These are phyloP conservation scores for Thalassiosira livingstoniorum DNA, from an alignment of 352 stramenopile species.

Conservation along the genomic window DNA sequence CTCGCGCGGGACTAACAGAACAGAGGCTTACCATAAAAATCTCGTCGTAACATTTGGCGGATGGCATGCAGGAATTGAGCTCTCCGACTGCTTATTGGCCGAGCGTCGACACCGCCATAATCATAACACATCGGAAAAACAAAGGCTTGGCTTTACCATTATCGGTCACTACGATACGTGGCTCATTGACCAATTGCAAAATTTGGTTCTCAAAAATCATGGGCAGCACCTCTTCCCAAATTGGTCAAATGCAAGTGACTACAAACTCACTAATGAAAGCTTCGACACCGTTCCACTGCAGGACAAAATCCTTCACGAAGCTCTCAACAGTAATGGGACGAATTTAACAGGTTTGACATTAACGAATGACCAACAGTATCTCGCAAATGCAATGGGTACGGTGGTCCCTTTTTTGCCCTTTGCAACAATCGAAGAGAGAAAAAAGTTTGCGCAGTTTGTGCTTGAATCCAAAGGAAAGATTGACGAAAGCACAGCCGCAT, in stretches of 20 bases:
- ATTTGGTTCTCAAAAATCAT: too few species aligned
- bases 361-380: conserved; percentile 62
- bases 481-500: conserved; percentile 22
- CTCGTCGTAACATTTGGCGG: background rate
- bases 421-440: conserved; percentile 24
- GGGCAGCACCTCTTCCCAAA: conserved; percentile 36
- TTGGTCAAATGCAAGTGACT: conserved; percentile 61
- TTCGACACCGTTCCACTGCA: conserved; percentile 54
- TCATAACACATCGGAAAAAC: too few species aligned
- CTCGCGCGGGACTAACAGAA: background rate
- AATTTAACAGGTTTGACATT: conserved; percentile 29
- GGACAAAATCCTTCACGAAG: conserved; percentile 13
- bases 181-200: too few species aligned
- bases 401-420: conserved; percentile 54
- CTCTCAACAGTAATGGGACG: conserved; percentile 8
- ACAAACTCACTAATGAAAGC: conserved; percentile 42
- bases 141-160: too few species aligned
- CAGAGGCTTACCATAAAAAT: background rate
- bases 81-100: background rate
- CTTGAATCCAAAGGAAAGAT: conserved; percentile 7
- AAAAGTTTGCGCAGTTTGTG: conserved; percentile 41
- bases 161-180: too few species aligned
- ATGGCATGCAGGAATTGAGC: background rate
- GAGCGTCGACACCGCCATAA: too few species aligned
- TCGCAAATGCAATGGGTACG: conserved; percentile 39